A percentile compares a stretch with the other conserved stretches of the same genome.
phyloP scores from a whole-genome alignment of 345 rosid species.

The Bretschneidera sinensis region DNA sequence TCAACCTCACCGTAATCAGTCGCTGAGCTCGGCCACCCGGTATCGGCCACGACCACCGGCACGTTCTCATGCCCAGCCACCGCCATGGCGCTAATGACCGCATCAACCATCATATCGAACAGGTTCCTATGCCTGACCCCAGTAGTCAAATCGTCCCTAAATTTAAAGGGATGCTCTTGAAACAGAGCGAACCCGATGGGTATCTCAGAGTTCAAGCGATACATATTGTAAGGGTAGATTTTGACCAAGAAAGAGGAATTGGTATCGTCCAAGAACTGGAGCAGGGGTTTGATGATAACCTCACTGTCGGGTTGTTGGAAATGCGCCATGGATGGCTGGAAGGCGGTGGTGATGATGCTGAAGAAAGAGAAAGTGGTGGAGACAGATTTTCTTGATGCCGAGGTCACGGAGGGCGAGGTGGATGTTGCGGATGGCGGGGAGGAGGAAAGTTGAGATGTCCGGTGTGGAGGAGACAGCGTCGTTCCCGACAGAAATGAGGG shows the following conservation, averaged over 20 bases:
- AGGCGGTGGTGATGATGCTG: constrained; percentile 55
- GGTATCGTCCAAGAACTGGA: constrained; percentile 60
- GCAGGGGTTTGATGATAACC: constrained; percentile 55
- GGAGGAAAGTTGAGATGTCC: constrained; percentile 39
- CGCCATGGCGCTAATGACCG: constrained; percentile 66
- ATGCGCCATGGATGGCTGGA: constrained; percentile 71
- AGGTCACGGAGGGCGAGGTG: constrained; percentile 50
- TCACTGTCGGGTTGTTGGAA: constrained; percentile 66
- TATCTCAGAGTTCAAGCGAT: constrained; percentile 53
- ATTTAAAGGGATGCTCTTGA: constrained; percentile 69
- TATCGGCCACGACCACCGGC: constrained; percentile 77
- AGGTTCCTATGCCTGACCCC: constrained; percentile 82
- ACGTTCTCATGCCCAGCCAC: constrained; percentile 74
- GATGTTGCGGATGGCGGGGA: constrained; percentile 68
- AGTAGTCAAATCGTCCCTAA: constrained; percentile 65
- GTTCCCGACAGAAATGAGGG: constrained; percentile 78
- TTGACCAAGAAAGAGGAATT: constrained; percentile 81
- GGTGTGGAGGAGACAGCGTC: constrained; percentile 44
- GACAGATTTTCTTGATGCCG: constrained; percentile 56
- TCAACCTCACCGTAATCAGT: constrained; percentile 55
- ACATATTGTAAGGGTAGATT: constrained; percentile 78
- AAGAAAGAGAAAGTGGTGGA: constrained; percentile 88
- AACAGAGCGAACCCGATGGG: constrained; percentile 86
- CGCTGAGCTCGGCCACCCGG: constrained; percentile 88
- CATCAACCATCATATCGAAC: constrained; percentile 89